These are phyloP conservation scores for Thermochaetoides thermophila DNA, from an alignment of 495 filamentous ascomycete genomes.

Conservation along the genomic window DNA sequence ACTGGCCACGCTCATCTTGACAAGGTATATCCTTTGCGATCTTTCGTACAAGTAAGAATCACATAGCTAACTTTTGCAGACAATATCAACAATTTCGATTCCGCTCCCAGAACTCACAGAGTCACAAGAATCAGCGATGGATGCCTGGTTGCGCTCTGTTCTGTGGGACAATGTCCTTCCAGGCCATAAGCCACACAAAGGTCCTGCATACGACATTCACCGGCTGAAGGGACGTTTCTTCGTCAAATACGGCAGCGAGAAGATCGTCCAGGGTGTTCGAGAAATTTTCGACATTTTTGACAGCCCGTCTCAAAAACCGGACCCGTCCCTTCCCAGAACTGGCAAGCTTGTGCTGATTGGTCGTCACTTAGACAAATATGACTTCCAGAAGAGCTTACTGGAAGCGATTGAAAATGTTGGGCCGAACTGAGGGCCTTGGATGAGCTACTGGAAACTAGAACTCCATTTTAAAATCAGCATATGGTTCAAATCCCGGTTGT, in stretches of 20 bases:
- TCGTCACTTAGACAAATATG: constrained; percentile 38
- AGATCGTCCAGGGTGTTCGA: constrained; percentile 80
- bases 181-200: constrained; percentile 6
- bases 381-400: constrained; percentile 29
- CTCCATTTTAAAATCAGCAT: too few species aligned
- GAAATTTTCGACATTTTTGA: constrained; percentile 89
- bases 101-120: constrained; percentile 39
- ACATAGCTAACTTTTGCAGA: constrained; percentile 28
- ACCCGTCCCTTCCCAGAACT: constrained; percentile 7
- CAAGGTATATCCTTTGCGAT: constrained; percentile 35
- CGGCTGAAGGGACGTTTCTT: constrained; percentile 66
- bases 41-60: background rate
- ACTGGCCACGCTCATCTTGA: constrained; percentile 74
- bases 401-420: too few species aligned
- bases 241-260: constrained; percentile 43
- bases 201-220: constrained; percentile 54
- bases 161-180: constrained; percentile 71
- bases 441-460: too few species aligned
- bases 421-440: too few species aligned
- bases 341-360: constrained; percentile 79
- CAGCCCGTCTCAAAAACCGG: constrained; percentile 21
- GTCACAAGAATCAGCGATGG: constrained; percentile 43
- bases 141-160: constrained; percentile 69
- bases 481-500: too few species aligned
- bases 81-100: constrained; percentile 75